Evolutionary conservation across 768 basidiomycete genomes (phyloP), one percentile per base, ranked within the genome.

Genomic region (Termitomyces sp.): DNA sequence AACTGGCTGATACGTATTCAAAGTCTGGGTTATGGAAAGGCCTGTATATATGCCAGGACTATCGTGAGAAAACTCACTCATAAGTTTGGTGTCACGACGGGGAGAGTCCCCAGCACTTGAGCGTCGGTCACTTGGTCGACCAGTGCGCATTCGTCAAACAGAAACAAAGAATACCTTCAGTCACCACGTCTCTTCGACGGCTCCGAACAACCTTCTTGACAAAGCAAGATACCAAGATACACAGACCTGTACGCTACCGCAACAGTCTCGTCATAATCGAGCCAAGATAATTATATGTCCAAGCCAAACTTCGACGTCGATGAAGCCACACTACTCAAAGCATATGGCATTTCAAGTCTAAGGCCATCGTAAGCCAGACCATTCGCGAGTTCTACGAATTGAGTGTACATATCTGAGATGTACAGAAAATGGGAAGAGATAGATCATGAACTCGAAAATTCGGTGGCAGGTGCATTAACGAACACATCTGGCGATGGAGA

Each of bases 401-500:
- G 15, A 38, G 53, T 42, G 26, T 38, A 37, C 19, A 21, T 44
- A 19, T 45, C 44, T 30, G 47, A 53, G 49, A 52, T 51, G 50
- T 8, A 23, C 61, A 93, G 92, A 62, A 78, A 85, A 72, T 97
- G 94, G 94, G 92, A 96, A 69, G 89, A 92, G 51, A 78, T 93
- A 3, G 89, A 94, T 66, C 85, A 94, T 72, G 92, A 95, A 57
- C 71, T 85, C 19, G 88, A 89, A 63, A 87, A 90, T 60, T 82
- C 89, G 0, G 71, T 90, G 15, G 86, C 89, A 10, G 86, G 85
- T 8, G 78, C 84, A 14, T 73, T 92, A 55, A 78, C 83, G 30
- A 87, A 83, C 46, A 72, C 76, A 17, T 70, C 73, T 5, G 68
- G 75, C n/a, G 87, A 89, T 60, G 74, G 73, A 31, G 88, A 89